Conservation (phyloP, 305 asterid species). For the Lippia alba region DNA sequence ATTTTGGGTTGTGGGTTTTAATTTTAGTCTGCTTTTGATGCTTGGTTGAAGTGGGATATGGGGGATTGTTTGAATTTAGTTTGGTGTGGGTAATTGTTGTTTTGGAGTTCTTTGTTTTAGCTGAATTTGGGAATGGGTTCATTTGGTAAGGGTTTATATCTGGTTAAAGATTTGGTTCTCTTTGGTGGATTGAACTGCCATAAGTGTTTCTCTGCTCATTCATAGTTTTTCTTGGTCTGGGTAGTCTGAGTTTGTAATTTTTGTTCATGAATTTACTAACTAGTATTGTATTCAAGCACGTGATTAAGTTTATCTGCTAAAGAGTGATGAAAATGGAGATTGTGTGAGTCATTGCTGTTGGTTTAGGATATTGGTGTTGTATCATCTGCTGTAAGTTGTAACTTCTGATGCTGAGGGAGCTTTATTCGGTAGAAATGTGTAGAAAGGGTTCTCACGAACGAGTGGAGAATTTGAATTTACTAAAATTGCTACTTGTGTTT, state of each 20-base stretch:
- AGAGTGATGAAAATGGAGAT: conserved; percentile 1
- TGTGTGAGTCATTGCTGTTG: no score
- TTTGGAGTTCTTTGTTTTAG: conserved; percentile 12
- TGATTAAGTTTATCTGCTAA: background rate
- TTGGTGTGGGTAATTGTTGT: background rate
- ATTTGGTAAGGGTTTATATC: conserved; percentile 13
- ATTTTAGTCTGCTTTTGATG: conserved; percentile 3
- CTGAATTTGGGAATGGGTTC: conserved; percentile 21
- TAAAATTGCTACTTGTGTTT: background rate
- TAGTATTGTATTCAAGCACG: background rate
- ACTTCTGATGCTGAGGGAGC: conserved; percentile 12
- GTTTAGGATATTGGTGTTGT: no score
- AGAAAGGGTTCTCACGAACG: background rate
- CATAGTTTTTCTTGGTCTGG: conserved; percentile 5
- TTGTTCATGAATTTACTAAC: conserved; percentile 1
- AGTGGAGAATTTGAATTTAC: background rate
- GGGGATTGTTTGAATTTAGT: conserved; percentile 21
- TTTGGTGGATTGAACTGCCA: background rate
- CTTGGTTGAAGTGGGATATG: conserved; percentile 9
- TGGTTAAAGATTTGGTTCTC: conserved; percentile 13
- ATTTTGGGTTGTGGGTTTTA: background rate
- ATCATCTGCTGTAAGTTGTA: no score
- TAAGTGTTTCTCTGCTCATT: background rate
- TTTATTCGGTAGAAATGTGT: background rate
- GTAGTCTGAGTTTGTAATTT: background rate